Percentiles rank a stretch among this genome's conserved stretches.
Evolutionary conservation across 148 eudicot species (phyloP).

Genomic region (Rhododendron simsii): DNA sequence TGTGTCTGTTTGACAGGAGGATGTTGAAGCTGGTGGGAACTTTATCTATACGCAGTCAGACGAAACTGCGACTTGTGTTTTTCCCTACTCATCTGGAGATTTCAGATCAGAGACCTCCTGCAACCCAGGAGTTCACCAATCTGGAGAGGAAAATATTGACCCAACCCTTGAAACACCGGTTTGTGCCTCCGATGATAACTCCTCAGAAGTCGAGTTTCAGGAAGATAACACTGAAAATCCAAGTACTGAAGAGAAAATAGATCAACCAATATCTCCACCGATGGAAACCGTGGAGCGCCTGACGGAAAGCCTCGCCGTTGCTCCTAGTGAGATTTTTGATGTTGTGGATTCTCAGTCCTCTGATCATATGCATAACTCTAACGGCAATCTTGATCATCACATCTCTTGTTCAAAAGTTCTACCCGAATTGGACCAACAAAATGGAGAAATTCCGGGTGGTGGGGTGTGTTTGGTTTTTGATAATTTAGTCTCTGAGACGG

Average conservation of each 20-base stretch:
- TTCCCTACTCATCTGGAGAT: slow-evolving; percentile 32
- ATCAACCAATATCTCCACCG: slow-evolving; percentile 17
- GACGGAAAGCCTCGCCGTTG: slow-evolving; percentile 35
- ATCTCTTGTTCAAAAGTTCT: not conserved
- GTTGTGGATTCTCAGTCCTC: slow-evolving; percentile 31
- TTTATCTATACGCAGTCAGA: slow-evolving; percentile 23
- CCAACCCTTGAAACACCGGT: slow-evolving; percentile 29
- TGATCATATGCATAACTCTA: slow-evolving; percentile 21
- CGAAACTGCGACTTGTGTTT: slow-evolving; percentile 25
- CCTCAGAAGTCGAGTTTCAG: slow-evolving; percentile 26
- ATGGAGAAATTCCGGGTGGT: not conserved
- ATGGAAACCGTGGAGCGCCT: slow-evolving; percentile 20
- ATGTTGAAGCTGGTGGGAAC: slow-evolving; percentile 33
- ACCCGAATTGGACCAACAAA: slow-evolving; percentile 6
- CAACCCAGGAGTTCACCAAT: slow-evolving; percentile 24
- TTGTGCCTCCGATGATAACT: slow-evolving; percentile 19
- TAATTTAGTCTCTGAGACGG: slow-evolving; percentile 12
- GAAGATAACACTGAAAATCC: slow-evolving; percentile 12
- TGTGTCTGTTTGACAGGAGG: slow-evolving; percentile 37
- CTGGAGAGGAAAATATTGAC: slow-evolving; percentile 21
- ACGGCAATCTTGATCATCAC: slow-evolving; percentile 17
- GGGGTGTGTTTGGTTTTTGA: not conserved
- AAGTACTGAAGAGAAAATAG: slow-evolving; percentile 13
- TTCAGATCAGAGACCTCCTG: slow-evolving; percentile 24
- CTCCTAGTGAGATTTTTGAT: slow-evolving; percentile 40